These are phyloP conservation scores for Panicum virgatum DNA, from an alignment of 202 grass and related monocot genomes.

Conservation along the genomic window DNA sequence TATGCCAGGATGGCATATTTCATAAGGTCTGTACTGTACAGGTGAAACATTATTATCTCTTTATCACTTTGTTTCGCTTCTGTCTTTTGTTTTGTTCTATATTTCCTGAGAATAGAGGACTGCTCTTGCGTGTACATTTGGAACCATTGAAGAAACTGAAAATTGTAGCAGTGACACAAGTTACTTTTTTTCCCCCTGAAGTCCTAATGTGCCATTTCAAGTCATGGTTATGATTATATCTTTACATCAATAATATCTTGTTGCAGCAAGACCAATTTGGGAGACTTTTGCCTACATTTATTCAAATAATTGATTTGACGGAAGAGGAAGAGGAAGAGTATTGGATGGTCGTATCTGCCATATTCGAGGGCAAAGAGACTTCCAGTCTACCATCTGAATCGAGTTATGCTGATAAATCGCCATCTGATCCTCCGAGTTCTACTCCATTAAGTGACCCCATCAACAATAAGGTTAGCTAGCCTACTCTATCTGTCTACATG, in stretches of 20 bases:
- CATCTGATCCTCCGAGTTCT: conserved; percentile 43
- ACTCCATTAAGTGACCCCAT: conserved; percentile 63
- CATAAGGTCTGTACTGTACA: conserved; percentile 76
- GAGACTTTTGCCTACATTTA: conserved; percentile 85
- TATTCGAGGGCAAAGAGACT: conserved; percentile 91
- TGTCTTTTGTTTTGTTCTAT: conserved; percentile 1
- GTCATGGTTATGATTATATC: conserved; percentile 26
- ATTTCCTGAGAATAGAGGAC: conserved; percentile 17
- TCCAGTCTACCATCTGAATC: conserved; percentile 51
- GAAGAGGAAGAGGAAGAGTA: conserved; percentile 92
- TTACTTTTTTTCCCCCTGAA: background rate
- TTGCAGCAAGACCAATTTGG: conserved; percentile 98
- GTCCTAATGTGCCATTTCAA: background rate
- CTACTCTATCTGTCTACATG: background rate
- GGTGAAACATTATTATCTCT: conserved; percentile 31
- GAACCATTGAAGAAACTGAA: background rate
- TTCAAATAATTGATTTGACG: conserved; percentile 90
- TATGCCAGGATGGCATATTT: conserved; percentile 95
- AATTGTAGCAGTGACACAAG: background rate
- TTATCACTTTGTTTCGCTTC: conserved; percentile 18
- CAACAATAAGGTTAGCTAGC: conserved; percentile 77
- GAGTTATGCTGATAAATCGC: conserved; percentile 50
- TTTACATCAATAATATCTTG: conserved; percentile 27
- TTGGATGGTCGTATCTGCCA: conserved; percentile 90
- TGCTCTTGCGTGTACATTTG: background rate